Percentiles rank a stretch among this genome's conserved stretches.
Evolutionary conservation across 1,284 basidiomycete species (phyloP).

Genomic region (Inonotus hispidus): DNA sequence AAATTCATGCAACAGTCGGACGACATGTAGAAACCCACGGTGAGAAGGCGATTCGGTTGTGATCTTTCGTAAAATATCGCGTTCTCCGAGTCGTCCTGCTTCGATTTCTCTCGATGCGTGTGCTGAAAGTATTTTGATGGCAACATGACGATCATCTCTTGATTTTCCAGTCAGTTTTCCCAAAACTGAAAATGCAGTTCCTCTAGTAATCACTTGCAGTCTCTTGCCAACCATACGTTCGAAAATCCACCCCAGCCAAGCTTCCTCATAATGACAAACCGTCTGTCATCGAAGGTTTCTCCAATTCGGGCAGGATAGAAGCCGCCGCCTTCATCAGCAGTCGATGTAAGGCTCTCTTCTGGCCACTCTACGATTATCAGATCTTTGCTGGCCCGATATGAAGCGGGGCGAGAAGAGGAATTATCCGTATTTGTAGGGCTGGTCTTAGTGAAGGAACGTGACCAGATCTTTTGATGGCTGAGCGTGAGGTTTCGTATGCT

Average conservation of each 20-base stretch:
- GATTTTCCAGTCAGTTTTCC: not conserved
- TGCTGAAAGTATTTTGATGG: conserved; percentile 4
- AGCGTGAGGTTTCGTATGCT: not conserved
- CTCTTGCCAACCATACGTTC: conserved; percentile 7
- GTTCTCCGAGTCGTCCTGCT: not conserved
- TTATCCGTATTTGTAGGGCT: too few relatives aligned
- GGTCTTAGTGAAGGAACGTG: not conserved
- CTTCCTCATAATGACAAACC: conserved; percentile 1
- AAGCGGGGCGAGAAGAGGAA: too few relatives aligned
- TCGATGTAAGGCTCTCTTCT: conserved; percentile 5
- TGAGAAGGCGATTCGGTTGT: not conserved
- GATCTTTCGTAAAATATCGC: not conserved
- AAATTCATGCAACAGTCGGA: conserved; percentile 17
- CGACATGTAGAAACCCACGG: not conserved
- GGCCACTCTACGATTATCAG: not conserved
- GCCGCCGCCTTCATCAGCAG: not conserved
- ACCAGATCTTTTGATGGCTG: not conserved
- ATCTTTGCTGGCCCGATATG: conserved; percentile 1
- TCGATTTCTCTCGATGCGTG: not conserved
- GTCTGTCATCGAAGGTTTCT: not conserved
- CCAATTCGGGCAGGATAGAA: conserved; percentile 4
- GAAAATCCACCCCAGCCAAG: conserved; percentile 5
- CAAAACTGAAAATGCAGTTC: not conserved
- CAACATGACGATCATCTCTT: conserved; percentile 1
- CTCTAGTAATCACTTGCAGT: not conserved